Evolutionary conservation across 331 rosid genomes (phyloP).

Genomic region (Rosa hybrid): DNA sequence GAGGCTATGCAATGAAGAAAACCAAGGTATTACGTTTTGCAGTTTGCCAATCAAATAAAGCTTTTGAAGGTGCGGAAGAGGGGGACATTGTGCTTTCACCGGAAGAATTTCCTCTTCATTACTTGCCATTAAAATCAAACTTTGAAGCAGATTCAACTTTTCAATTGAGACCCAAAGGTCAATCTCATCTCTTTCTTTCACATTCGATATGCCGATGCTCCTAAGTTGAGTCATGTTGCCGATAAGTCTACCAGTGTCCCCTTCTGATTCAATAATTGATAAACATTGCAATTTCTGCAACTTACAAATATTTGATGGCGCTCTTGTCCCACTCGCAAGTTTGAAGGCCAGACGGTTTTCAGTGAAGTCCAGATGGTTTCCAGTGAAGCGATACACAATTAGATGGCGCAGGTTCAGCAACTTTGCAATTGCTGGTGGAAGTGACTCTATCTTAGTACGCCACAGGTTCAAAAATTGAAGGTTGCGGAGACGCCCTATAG

Average conservation of each 20-base stretch:
- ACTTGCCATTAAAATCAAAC: background rate
- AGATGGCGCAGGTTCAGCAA: background rate
- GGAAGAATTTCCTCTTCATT: slow-evolving; percentile 3
- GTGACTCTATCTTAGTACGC: background rate
- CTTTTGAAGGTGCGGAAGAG: slow-evolving; percentile 5
- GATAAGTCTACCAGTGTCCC: background rate
- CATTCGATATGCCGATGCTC: background rate
- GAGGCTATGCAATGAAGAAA: background rate
- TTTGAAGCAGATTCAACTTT: background rate
- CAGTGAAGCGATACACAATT: background rate
- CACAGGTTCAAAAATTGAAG: too few species aligned
- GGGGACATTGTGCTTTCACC: background rate
- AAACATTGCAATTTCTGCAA: background rate
- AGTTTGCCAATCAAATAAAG: background rate
- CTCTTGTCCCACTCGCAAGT: background rate
- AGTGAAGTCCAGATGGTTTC: too few species aligned
- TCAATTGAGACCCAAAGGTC: background rate
- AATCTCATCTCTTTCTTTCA: background rate
- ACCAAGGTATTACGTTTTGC: background rate
- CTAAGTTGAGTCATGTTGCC: background rate
- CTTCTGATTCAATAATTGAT: rapidly evolving
- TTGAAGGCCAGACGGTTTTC: too few species aligned
- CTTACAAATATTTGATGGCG: background rate
- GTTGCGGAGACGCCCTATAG: background rate
- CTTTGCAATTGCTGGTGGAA: background rate